Evolutionary conservation across 2,329 filamentous ascomycete genomes (phyloP), one percentile per base, ranked within the genome.

Genomic region (Bipolaris oryzae): DNA sequence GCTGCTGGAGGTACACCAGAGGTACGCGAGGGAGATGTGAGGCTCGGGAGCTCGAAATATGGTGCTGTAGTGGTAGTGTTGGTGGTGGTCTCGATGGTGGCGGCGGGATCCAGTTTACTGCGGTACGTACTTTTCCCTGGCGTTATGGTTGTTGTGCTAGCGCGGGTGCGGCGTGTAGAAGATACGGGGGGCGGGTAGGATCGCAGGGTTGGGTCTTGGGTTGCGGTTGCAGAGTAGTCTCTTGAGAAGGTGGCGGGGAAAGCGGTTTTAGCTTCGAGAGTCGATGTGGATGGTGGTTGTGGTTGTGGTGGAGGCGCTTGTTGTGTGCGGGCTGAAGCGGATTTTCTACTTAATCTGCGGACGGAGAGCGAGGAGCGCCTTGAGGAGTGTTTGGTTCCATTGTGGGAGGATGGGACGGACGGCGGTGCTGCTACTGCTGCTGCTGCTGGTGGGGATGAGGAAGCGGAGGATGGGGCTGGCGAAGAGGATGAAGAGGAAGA

Each of bases 1-100:
- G 7, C 61, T 61, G 2, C 49, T 6, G 50, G 61, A 69, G 9
- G 66, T 66, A 28, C 28, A 10, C 28, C 10, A 11, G 28, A 31
- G 10, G 28, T 31, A 11, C 4, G 9, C 10, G 28, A 31, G 1
- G 28, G 10, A 31, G 28, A 31, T 5, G 28, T 31, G 10, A 31
- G 10, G 28, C 10, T 7, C 10, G 10, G 10, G 28, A 31, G 28
- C 28, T 7, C 28, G 28, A 31, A 4, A 31, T 31, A 31, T 10
- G 28, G 10, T 11, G 10, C 10, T 5, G 28, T 4, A 31, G 7
- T 31, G 2, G 28, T 31, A 1, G 25, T 5, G 21, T 3, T 28
- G 6, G 25, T 10, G 1, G 25, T 28, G 1, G 21, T 21, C 3
- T 41, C 9, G 21, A 6, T 5, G 16, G 16, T n/a, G 9, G 10